phyloP scores from a whole-genome alignment of 768 basidiomycete species.

The Leccinum fibrillosum region DNA sequence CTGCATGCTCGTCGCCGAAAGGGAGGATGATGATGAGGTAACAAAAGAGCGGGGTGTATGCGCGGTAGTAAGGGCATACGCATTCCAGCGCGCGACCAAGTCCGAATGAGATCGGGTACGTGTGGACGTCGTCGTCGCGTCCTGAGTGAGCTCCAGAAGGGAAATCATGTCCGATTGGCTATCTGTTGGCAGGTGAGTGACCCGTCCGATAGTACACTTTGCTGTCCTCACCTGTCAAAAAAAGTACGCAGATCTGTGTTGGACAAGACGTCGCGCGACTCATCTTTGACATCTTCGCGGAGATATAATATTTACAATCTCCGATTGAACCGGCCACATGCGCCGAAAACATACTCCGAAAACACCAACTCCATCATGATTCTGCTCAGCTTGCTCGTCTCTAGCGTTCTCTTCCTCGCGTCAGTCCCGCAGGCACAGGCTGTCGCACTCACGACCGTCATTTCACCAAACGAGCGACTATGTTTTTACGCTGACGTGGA shows the following conservation, averaged over 20 bases:
- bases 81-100: background rate
- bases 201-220: background rate
- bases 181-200: no score
- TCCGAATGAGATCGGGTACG: background rate
- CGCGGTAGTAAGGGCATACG: background rate
- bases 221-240: conserved; percentile 17
- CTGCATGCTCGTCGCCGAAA: conserved; percentile 5
- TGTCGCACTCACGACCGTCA: conserved; percentile 76
- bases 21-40: conserved; percentile 13
- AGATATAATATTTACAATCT: conserved; percentile 7
- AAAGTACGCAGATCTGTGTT: conserved; percentile 1
- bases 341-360: conserved; percentile 17
- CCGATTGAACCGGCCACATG: conserved; percentile 19
- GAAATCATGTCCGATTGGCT: no score
- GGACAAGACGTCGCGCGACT: background rate
- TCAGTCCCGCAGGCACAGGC: conserved; percentile 39
- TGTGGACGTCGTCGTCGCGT: conserved; percentile 5
- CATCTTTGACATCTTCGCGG: conserved; percentile 11
- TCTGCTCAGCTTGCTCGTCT: conserved; percentile 18
- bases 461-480: conserved; percentile 73
- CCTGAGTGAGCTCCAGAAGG: background rate
- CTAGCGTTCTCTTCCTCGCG: conserved; percentile 27
- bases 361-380: conserved; percentile 15
- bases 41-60: conserved; percentile 9
- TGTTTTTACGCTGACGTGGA: conserved; percentile 98